phyloP scores from a whole-genome alignment of 805 yeast genomes.

The Saccharomycopsis lassenensis region DNA sequence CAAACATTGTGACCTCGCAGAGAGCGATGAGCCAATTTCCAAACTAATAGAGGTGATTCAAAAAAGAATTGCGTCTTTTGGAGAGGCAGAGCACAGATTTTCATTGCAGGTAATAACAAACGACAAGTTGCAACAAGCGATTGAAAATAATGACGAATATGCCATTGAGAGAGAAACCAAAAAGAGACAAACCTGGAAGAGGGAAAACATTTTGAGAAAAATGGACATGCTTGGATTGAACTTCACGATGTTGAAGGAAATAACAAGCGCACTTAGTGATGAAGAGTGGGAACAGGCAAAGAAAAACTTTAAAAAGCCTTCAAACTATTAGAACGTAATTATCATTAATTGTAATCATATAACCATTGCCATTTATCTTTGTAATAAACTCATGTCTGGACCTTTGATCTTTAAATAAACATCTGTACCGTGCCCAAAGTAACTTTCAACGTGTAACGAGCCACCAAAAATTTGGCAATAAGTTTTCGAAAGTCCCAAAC shows the following conservation, averaged over 20 bases:
- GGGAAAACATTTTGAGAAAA: slow-evolving; percentile 44
- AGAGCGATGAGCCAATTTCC: slow-evolving; percentile 31
- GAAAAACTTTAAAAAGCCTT: background rate
- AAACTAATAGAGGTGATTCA: slow-evolving; percentile 35
- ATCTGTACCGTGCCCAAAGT: slow-evolving; percentile 72
- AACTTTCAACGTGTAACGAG: slow-evolving; percentile 52
- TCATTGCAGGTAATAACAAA: slow-evolving; percentile 43
- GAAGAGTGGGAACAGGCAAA: slow-evolving; percentile 28
- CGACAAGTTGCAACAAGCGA: slow-evolving; percentile 33
- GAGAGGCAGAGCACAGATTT: slow-evolving; percentile 41
- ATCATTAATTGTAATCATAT: background rate
- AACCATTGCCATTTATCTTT: background rate
- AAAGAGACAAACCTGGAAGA: slow-evolving; percentile 41
- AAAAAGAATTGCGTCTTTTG: slow-evolving; percentile 36
- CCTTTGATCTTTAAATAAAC: slow-evolving; percentile 45
- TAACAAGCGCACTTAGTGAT: slow-evolving; percentile 28
- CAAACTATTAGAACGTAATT: background rate
- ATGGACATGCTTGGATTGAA: slow-evolving; percentile 44
- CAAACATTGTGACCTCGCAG: slow-evolving; percentile 34
- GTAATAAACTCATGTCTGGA: slow-evolving; percentile 9
- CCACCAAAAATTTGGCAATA: slow-evolving; percentile 71
- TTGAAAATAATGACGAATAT: slow-evolving; percentile 30
- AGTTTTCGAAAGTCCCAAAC: slow-evolving; percentile 73
- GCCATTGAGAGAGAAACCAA: slow-evolving; percentile 30
- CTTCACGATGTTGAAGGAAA: slow-evolving; percentile 33